Conservation (phyloP, 495 filamentous ascomycete genomes). For the Penicillium daleae region DNA sequence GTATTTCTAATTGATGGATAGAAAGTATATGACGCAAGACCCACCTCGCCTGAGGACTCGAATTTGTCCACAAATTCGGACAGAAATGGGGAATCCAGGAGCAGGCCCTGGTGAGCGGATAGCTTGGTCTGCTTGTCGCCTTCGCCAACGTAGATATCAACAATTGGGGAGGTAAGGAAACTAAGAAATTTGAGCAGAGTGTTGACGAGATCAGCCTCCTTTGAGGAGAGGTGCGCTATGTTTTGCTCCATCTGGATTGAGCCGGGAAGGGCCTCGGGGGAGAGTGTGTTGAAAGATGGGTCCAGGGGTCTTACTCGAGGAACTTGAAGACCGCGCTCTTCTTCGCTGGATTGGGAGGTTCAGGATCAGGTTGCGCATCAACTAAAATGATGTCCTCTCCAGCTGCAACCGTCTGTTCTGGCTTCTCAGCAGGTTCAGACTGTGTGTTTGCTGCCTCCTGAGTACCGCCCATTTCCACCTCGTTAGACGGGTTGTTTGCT, state of each 20-base stretch:
- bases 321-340: constrained; percentile 36
- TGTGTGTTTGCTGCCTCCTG: constrained; percentile 14
- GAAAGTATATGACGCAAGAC: too few relatives aligned
- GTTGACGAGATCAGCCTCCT: not conserved
- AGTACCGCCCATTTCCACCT: constrained; percentile 30
- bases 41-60: constrained; percentile 42
- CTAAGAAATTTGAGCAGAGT: constrained; percentile 26
- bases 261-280: not conserved
- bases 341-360: constrained; percentile 26
- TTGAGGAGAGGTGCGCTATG: not conserved
- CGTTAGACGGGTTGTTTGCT: constrained; percentile 12
- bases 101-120: constrained; percentile 77
- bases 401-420: not conserved
- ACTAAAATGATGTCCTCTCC: constrained; percentile 26
- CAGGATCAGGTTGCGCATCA: constrained; percentile 29
- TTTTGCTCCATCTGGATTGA: not conserved
- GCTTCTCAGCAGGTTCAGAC: not conserved
- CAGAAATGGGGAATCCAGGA: constrained; percentile 76
- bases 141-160: constrained; percentile 73
- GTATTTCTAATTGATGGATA: not conserved
- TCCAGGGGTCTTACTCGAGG: constrained; percentile 38
- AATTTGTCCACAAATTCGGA: constrained; percentile 62
- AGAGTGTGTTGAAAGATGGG: not conserved
- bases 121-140: constrained; percentile 64
- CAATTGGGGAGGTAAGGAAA: constrained; percentile 73